phyloP scores from a whole-genome alignment of 2,329 filamentous ascomycete species.

The Dactylellina leptospora region DNA sequence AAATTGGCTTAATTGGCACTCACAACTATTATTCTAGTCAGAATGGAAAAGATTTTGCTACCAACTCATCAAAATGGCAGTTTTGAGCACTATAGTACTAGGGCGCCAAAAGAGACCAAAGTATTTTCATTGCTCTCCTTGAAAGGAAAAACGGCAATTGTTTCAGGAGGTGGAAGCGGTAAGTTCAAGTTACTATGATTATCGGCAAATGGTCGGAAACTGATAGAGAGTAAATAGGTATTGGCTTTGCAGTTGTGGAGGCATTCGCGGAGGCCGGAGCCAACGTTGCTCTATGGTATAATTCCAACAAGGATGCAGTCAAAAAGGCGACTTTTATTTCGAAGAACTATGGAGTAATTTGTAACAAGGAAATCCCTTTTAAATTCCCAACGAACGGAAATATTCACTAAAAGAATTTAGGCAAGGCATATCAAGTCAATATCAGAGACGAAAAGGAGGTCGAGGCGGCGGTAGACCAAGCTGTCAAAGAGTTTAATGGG shows the following conservation, averaged over 20 bases:
- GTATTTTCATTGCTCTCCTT: conserved; percentile 13
- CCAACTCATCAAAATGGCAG: neutral
- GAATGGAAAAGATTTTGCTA: neutral
- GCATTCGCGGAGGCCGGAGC: conserved; percentile 67
- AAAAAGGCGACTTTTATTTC: conserved; percentile 70
- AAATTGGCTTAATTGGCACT: too few relatives aligned
- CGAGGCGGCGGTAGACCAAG: conserved; percentile 64
- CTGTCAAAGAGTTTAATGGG: conserved; percentile 73
- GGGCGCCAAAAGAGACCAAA: conserved; percentile 4
- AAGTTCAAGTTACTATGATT: neutral
- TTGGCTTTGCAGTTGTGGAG: conserved; percentile 72
- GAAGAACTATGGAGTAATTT: conserved; percentile 72
- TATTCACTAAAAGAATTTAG: too few relatives aligned
- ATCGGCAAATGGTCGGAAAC: neutral
- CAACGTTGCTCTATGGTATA: conserved; percentile 77
- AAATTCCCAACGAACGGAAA: neutral
- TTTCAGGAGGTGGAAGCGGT: conserved; percentile 22
- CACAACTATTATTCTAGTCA: neutral
- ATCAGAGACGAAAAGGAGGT: conserved; percentile 67
- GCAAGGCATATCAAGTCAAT: conserved; percentile 68
- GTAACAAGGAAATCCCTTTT: conserved; percentile 59
- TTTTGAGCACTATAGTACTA: conserved; percentile 17
- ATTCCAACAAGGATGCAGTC: conserved; percentile 72
- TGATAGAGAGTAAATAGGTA: conserved; percentile 62
- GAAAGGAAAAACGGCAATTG: conserved; percentile 28